Conservation (phyloP, 345 rosid species). For the Brassica nigra region DNA sequence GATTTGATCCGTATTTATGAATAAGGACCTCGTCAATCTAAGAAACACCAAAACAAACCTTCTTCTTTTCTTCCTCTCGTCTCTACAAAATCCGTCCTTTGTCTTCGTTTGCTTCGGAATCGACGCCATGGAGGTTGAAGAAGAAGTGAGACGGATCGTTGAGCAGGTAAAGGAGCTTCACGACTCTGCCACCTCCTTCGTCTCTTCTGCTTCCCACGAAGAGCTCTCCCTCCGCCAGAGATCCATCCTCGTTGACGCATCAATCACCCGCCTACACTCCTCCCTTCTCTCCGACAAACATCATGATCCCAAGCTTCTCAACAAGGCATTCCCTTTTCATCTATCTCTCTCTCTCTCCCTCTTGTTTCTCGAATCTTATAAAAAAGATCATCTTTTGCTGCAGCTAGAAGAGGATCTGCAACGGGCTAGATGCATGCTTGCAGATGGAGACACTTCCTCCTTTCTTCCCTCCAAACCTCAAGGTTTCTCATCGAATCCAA, state of each 20-base stretch:
- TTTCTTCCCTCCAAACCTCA: slow-evolving; percentile 75
- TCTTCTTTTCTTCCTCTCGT: not conserved
- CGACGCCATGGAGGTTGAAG: slow-evolving; percentile 51
- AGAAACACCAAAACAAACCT: slow-evolving; percentile 3
- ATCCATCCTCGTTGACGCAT: slow-evolving; percentile 71
- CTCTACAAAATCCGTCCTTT: slow-evolving; percentile 7
- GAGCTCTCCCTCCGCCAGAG: slow-evolving; percentile 76
- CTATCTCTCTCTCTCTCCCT: not conserved
- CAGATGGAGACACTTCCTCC: slow-evolving; percentile 83
- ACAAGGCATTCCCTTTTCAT: slow-evolving; percentile 52
- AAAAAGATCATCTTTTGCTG: not conserved
- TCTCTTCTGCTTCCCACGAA: slow-evolving; percentile 56
- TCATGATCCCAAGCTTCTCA: slow-evolving; percentile 60
- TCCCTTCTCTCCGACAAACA: slow-evolving; percentile 42
- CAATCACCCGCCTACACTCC: slow-evolving; percentile 66
- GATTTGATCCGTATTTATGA: too few relatives aligned
- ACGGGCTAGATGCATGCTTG: slow-evolving; percentile 64
- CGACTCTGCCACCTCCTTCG: slow-evolving; percentile 63
- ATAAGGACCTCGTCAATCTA: too few relatives aligned
- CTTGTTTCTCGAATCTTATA: not conserved
- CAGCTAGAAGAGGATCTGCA: slow-evolving; percentile 88
- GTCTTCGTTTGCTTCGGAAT: not conserved
- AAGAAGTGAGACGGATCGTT: slow-evolving; percentile 65
- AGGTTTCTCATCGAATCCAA: slow-evolving; percentile 43
- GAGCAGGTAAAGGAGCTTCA: slow-evolving; percentile 84